Conservation (phyloP, 805 yeast genomes). For the Metschnikowia hibisci region DNA sequence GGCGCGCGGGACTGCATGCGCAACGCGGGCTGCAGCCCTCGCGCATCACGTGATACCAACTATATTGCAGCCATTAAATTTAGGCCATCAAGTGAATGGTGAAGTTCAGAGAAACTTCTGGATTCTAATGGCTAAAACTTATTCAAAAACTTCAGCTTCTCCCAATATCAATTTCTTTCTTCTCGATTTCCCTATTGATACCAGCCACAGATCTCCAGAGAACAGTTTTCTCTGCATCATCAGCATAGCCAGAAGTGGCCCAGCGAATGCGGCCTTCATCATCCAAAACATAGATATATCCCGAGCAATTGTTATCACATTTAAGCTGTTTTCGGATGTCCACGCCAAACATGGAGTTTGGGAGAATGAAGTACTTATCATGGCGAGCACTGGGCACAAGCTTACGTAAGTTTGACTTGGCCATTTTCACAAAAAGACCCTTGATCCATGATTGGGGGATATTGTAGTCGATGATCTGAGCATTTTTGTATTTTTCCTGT, state of each 20-base stretch:
- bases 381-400: slow-evolving; percentile 48
- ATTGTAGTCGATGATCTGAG: slow-evolving; percentile 74
- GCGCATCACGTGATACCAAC: not conserved
- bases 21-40: slow-evolving; percentile 13
- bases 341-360: slow-evolving; percentile 55
- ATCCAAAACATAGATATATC: slow-evolving; percentile 80
- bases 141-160: too few species aligned
- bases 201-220: slow-evolving; percentile 67
- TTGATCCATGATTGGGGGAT: slow-evolving; percentile 72
- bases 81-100: too few species aligned
- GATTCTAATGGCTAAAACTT: too few species aligned
- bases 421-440: slow-evolving; percentile 50
- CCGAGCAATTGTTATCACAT: slow-evolving; percentile 74
- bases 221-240: slow-evolving; percentile 56
- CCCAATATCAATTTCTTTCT: not conserved
- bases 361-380: slow-evolving; percentile 57
- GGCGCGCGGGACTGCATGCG: slow-evolving; percentile 4
- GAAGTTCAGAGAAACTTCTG: too few species aligned
- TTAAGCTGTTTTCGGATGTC: slow-evolving; percentile 55
- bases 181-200: slow-evolving; percentile 44
- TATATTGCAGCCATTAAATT: too few species aligned
- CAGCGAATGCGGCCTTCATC: slow-evolving; percentile 72
- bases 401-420: slow-evolving; percentile 41
- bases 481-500: slow-evolving; percentile 40
- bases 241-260: slow-evolving; percentile 85